Percentiles rank a stretch among this genome's conserved stretches.
These are phyloP conservation scores for Backusella mclennaniae DNA, from an alignment of 192 early-diverging fungal species.

Conservation along the genomic window DNA sequence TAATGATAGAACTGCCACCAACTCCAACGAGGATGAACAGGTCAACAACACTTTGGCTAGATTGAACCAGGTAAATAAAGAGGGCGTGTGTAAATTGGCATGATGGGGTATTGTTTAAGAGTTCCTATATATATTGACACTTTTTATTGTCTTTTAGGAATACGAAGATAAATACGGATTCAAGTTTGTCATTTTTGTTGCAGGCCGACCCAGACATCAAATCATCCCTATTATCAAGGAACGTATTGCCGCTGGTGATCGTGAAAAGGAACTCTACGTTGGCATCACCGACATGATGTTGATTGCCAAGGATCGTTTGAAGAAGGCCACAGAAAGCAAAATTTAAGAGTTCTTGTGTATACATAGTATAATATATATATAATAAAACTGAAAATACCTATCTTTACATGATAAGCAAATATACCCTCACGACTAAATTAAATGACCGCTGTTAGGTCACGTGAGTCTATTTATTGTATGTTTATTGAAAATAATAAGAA, in stretches of 20 bases:
- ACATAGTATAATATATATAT: neutral
- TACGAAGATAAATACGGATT: conserved; percentile 80
- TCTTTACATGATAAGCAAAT: neutral
- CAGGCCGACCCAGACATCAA: conserved; percentile 67
- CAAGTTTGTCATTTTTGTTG: conserved; percentile 83
- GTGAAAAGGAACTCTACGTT: conserved; percentile 62
- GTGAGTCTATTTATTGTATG: neutral
- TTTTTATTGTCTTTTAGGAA: conserved; percentile 13
- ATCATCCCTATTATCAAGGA: conserved; percentile 77
- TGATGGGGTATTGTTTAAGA: neutral
- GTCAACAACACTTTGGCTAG: conserved; percentile 55
- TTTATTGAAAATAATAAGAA: neutral
- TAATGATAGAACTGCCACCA: conserved; percentile 33
- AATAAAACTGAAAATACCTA: conserved; percentile 6
- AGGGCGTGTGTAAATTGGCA: neutral
- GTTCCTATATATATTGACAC: neutral
- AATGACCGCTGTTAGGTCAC: neutral
- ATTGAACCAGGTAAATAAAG: conserved; percentile 53
- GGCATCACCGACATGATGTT: conserved; percentile 77
- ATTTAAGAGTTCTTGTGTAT: neutral
- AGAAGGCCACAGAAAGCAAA: conserved; percentile 47
- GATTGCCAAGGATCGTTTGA: conserved; percentile 79
- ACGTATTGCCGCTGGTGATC: conserved; percentile 59
- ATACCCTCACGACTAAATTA: neutral
- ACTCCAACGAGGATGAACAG: conserved; percentile 44